A percentile compares a stretch with the other conserved stretches of the same genome.
phyloP scores from a whole-genome alignment of 2,329 filamentous ascomycete genomes.

The Epicoccum sorghinum region DNA sequence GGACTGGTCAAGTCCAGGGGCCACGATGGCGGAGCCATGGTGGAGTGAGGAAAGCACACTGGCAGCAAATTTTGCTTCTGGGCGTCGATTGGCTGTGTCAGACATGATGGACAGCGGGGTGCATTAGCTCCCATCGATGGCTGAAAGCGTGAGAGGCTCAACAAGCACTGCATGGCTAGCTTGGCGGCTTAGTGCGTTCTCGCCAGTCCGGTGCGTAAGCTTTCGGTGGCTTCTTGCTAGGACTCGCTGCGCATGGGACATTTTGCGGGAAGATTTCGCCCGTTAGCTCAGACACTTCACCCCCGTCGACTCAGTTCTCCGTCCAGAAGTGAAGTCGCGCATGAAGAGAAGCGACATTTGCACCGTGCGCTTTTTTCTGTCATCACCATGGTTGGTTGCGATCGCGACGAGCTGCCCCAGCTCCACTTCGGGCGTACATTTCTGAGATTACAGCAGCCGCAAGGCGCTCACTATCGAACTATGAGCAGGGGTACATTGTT shows the following conservation, averaged over 20 bases:
- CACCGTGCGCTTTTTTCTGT: slow-evolving; percentile 3
- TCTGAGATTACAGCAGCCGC: slow-evolving; percentile 6
- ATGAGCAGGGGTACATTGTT: background rate
- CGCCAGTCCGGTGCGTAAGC: slow-evolving; percentile 11
- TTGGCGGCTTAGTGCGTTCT: slow-evolving; percentile 24
- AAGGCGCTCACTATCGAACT: background rate
- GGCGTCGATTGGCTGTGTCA: slow-evolving; percentile 20
- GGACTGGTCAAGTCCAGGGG: background rate
- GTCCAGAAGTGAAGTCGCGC: background rate
- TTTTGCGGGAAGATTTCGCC: slow-evolving; percentile 32
- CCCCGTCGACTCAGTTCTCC: slow-evolving; percentile 3
- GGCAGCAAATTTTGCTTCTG: slow-evolving; percentile 33
- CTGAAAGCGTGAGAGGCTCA: slow-evolving; percentile 35
- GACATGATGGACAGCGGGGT: slow-evolving; percentile 29
- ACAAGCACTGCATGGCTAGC: slow-evolving; percentile 31
- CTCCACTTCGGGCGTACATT: slow-evolving; percentile 5
- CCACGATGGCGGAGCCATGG: slow-evolving; percentile 12
- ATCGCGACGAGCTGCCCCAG: background rate
- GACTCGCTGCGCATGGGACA: slow-evolving; percentile 22
- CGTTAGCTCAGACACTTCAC: slow-evolving; percentile 4
- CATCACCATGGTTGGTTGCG: slow-evolving; percentile 1
- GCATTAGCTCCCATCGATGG: slow-evolving; percentile 28
- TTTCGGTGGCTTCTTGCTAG: slow-evolving; percentile 12
- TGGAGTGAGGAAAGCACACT: slow-evolving; percentile 15
- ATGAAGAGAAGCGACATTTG: slow-evolving; percentile 1